These are phyloP conservation scores for Teratosphaeria destructans DNA, from an alignment of 2,329 filamentous ascomycete genomes.

Conservation along the genomic window DNA sequence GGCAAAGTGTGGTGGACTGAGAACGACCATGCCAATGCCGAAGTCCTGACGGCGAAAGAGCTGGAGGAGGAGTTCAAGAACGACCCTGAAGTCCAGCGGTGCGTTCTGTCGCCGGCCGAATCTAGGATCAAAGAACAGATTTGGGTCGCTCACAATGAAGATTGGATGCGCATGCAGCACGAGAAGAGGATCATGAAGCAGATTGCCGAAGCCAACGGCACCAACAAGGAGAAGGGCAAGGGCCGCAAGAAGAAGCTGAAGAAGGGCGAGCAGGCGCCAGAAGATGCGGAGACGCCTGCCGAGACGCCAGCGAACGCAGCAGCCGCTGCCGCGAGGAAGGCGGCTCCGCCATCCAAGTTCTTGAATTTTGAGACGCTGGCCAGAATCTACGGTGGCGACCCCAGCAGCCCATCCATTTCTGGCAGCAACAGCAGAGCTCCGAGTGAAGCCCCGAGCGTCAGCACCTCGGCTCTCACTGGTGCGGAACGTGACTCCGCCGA, in stretches of 20 bases:
- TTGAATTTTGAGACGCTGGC: conserved; percentile 39
- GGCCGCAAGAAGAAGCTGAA: conserved; percentile 40
- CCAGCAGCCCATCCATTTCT: not conserved
- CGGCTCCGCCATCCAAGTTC: conserved; percentile 29
- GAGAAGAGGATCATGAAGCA: conserved; percentile 70
- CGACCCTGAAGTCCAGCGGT: conserved; percentile 77
- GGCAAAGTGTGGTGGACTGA: conserved; percentile 32
- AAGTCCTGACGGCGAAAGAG: conserved; percentile 27
- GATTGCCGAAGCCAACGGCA: conserved; percentile 42
- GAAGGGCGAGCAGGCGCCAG: conserved; percentile 17
- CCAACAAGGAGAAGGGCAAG: conserved; percentile 23
- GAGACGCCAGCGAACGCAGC: conserved; percentile 36
- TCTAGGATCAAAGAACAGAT: conserved; percentile 76
- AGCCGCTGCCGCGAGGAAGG: conserved; percentile 36
- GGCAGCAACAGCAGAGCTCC: conserved; percentile 3
- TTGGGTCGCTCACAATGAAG: conserved; percentile 91
- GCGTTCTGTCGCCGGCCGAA: conserved; percentile 63
- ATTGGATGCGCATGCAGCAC: conserved; percentile 80
- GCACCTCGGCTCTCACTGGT: not conserved
- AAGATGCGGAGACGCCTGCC: conserved; percentile 31
- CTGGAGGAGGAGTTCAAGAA: conserved; percentile 66
- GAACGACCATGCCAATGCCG: conserved; percentile 50
- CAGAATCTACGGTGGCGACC: conserved; percentile 27
- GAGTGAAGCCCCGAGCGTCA: conserved; percentile 2
- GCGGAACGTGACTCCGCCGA: not conserved